phyloP scores from a whole-genome alignment of 805 yeast species.

The Nakazawaea ernobii region DNA sequence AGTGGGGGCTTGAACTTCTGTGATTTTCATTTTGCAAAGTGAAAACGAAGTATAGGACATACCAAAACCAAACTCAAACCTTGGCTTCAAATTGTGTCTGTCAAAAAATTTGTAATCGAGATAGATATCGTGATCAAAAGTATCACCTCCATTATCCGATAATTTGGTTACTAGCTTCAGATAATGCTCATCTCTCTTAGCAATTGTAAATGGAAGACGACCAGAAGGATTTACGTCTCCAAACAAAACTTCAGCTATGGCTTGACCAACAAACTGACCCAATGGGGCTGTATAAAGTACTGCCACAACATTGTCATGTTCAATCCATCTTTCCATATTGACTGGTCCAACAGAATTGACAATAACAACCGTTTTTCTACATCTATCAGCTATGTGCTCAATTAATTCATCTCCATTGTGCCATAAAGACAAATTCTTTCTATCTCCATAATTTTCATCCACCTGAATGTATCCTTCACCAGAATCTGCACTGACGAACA shows the following conservation, averaged over 20 bases:
- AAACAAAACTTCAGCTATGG: constrained; percentile 37
- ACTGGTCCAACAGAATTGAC: constrained; percentile 57
- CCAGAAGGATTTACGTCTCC: constrained; percentile 40
- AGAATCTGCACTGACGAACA: constrained; percentile 47
- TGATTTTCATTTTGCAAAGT: constrained; percentile 31
- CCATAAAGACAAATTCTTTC: constrained; percentile 53
- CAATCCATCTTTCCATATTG: constrained; percentile 48
- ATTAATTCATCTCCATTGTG: constrained; percentile 54
- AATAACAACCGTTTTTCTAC: constrained; percentile 49
- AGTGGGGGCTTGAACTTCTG: constrained; percentile 36
- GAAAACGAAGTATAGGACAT: constrained; percentile 35
- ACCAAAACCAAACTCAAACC: constrained; percentile 40
- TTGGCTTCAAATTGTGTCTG: constrained; percentile 26
- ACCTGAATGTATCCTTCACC: constrained; percentile 57
- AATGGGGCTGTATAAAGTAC: constrained; percentile 50
- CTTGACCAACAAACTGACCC: constrained; percentile 42
- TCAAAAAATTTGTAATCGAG: constrained; percentile 41
- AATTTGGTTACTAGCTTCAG: constrained; percentile 16
- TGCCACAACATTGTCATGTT: constrained; percentile 50
- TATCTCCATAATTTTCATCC: constrained; percentile 55
- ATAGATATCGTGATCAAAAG: constrained; percentile 36
- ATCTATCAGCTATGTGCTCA: constrained; percentile 37
- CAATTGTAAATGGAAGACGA: constrained; percentile 39
- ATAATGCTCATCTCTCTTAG: constrained; percentile 37
- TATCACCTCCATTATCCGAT: constrained; percentile 33